A percentile compares a stretch with the other conserved stretches of the same genome.
phyloP scores from a whole-genome alignment of 75 land plant genomes.

The Pinus taeda region DNA sequence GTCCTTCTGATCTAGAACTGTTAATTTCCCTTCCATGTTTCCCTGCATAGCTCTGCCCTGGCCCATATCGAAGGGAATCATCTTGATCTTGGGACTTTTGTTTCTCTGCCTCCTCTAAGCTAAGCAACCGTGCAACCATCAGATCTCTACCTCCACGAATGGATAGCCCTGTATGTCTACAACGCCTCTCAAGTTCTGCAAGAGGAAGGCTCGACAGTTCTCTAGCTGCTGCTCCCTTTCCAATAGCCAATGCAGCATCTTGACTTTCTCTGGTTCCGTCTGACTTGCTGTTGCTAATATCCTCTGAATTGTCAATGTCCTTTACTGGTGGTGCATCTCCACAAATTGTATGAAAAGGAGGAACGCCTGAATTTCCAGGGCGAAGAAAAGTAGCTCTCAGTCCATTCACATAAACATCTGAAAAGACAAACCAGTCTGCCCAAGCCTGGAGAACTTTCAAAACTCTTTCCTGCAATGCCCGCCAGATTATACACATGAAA shows the following conservation, averaged over 20 bases:
- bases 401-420: constrained; percentile 95
- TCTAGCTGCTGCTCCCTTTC: constrained; percentile 87
- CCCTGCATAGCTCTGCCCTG: constrained; percentile 26
- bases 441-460: constrained; percentile 96
- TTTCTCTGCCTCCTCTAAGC: constrained; percentile 92
- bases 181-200: constrained; percentile 89
- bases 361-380: constrained; percentile 88
- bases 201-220: constrained; percentile 79
- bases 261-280: constrained; percentile 46
- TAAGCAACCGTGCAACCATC: constrained; percentile 92
- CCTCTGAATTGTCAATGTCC: constrained; percentile 33
- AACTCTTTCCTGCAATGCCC: constrained; percentile 74
- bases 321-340: constrained; percentile 90
- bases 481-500: background rate
- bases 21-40: constrained; percentile 25
- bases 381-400: constrained; percentile 90
- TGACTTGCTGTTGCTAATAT: constrained; percentile 16
- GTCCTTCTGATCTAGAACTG: constrained; percentile 16
- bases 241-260: constrained; percentile 95
- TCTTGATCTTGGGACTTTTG: constrained; percentile 70
- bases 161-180: constrained; percentile 93
- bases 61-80: constrained; percentile 51
- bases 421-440: constrained; percentile 98
- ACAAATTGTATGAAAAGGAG: constrained; percentile 77
- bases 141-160: constrained; percentile 88